Conservation (phyloP, 73 alveolate genomes). For the Blepharisma stoltei region DNA sequence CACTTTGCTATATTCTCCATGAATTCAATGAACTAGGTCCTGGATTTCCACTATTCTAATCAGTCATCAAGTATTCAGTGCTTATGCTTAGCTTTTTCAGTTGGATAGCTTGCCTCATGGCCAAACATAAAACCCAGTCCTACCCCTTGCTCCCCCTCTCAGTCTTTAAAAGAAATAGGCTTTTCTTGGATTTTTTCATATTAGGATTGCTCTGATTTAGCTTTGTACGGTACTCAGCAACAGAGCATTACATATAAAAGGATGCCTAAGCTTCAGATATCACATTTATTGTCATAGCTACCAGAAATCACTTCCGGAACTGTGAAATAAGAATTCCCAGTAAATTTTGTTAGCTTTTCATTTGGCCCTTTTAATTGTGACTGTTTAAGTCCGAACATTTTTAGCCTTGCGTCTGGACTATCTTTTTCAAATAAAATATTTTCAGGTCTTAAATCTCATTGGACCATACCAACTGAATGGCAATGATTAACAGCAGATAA, state of each 20-base stretch:
- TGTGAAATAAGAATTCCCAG: constrained; percentile 74
- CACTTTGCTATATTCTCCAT: no score
- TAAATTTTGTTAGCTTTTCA: background rate
- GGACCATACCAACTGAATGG: constrained; percentile 69
- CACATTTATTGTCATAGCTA: constrained; percentile 69
- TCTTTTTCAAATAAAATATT: constrained; percentile 59
- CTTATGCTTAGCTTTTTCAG: no score
- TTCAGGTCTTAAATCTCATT: constrained; percentile 81
- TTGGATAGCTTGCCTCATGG: no score
- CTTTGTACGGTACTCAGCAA: constrained; percentile 78
- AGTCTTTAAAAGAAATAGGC: background rate
- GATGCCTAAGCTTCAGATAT: constrained; percentile 80
- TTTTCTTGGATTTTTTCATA: constrained; percentile 25
- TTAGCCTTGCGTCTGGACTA: constrained; percentile 39
- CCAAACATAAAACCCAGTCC: no score
- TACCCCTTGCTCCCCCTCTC: no score
- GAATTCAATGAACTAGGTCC: no score
- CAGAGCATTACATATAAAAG: constrained; percentile 66
- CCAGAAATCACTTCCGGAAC: constrained; percentile 79
- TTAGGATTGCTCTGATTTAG: constrained; percentile 45
- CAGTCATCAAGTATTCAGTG: no score
- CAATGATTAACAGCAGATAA: constrained; percentile 63
- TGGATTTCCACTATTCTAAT: no score
- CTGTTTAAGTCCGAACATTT: constrained; percentile 77
- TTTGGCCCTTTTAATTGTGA: background rate